These are phyloP conservation scores for Periconia macrospinosa DNA, from an alignment of 2,329 filamentous ascomycete species.

Conservation along the genomic window DNA sequence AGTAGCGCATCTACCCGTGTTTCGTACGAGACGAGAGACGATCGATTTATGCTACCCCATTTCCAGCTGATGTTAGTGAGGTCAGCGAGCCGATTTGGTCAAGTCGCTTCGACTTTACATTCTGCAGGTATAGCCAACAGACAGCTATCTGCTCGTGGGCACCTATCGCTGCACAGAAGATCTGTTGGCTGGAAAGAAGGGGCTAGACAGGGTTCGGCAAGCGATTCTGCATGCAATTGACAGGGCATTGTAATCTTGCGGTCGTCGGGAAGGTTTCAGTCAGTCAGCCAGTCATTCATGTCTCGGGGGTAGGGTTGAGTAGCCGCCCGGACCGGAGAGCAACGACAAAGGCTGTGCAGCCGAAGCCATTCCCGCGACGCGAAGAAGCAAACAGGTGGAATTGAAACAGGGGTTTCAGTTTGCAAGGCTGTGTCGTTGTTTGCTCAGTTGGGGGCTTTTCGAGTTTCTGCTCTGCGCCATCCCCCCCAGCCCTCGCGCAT, in stretches of 20 bases:
- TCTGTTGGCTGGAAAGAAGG: background rate
- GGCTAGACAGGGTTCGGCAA: background rate
- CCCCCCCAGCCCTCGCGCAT: background rate
- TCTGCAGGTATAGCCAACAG: background rate
- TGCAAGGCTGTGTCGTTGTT: slow-evolving; percentile 7
- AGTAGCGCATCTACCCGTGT: background rate
- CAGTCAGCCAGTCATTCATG: no score
- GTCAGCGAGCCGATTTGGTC: no score
- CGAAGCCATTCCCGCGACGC: no score
- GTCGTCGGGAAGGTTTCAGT: no score
- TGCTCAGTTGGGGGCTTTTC: no score
- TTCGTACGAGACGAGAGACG: background rate
- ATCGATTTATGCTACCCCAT: background rate
- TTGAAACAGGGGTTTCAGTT: slow-evolving; percentile 18
- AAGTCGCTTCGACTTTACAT: no score
- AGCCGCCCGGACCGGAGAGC: no score
- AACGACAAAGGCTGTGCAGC: no score
- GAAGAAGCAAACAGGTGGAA: background rate
- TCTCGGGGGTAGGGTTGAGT: no score
- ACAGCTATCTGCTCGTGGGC: background rate
- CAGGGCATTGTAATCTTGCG: no score
- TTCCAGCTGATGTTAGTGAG: background rate
- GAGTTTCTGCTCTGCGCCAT: no score
- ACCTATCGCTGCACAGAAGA: background rate
- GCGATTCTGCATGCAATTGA: background rate